Evolutionary conservation across 1,139 yeast species (phyloP), one percentile per base, ranked within the genome.

Genomic region (Sugiyamaella japonica): DNA sequence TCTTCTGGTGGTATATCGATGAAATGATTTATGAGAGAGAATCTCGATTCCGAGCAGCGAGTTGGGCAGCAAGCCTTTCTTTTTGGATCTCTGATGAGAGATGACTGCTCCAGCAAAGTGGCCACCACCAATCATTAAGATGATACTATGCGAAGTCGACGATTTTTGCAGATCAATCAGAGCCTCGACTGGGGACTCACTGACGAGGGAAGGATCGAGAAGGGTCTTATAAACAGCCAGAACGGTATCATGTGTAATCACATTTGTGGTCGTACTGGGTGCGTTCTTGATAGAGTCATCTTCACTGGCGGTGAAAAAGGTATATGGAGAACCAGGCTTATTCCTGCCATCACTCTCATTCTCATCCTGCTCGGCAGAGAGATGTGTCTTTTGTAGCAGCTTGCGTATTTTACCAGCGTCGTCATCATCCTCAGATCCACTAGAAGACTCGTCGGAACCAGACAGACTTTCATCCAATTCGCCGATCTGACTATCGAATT

Each of bases 101-200:
- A 95, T 77, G 43, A 93, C 86, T 0, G 97, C 97, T 10, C 95
- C 99, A 0, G 98, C 96, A 75, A 93, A 95, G 72, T 95, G 98
- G 41, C 99, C 99, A 48, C 99, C 98, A 9, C 98, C 98, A 55
- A 93, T 81, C 97, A 95, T 89, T 61, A 93, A 80, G 12, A 93
- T 72, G 1, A 96, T 96, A 89, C 89, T 58, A 53, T 78, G 76
- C 40, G 67, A 66, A 12, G 51, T 50, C 10, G n/a, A 34, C 4
- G 36, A 31, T 13, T 49, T 38, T 43, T 70, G 63, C 66, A 79
- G 69, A 2, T 70, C 62, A 53, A 66, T 68, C 41, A 82, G 69
- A 1, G 79, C 72, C 28, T 67, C 71, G 17, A 63, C 0, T 86
- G 89, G 41, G 70, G 66, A 6, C 66, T 67, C 56, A 6, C 73